These are phyloP conservation scores for Apophysomyces variabilis DNA, from an alignment of 371 early-diverging fungal species.

Conservation along the genomic window DNA sequence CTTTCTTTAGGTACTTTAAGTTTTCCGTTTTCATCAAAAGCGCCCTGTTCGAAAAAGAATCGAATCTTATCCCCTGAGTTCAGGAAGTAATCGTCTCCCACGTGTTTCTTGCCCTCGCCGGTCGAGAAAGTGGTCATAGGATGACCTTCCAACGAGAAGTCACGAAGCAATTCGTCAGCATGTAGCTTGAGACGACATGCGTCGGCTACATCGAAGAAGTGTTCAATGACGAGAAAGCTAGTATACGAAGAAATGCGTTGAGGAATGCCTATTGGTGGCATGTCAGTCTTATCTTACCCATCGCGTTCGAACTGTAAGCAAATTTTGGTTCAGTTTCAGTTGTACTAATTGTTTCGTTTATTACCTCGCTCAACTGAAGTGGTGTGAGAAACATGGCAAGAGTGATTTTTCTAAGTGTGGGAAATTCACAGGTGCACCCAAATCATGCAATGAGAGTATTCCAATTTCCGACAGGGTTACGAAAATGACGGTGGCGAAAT, in stretches of 20 bases:
- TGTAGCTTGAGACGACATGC: constrained; percentile 53
- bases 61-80: constrained; percentile 83
- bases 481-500: no score
- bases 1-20: constrained; percentile 62
- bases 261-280: not conserved
- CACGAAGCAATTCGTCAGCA: constrained; percentile 65
- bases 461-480: no score
- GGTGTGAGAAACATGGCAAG: not conserved
- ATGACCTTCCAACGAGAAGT: constrained; percentile 74
- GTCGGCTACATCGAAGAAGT: constrained; percentile 66
- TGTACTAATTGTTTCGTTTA: not conserved
- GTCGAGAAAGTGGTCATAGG: constrained; percentile 85
- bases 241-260: not conserved
- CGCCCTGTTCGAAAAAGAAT: constrained; percentile 89
- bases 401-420: not conserved
- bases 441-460: no score
- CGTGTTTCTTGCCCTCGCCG: constrained; percentile 68
- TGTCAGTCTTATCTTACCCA: constrained; percentile 14
- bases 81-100: constrained; percentile 90
- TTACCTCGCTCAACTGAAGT: not conserved
- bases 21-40: constrained; percentile 69
- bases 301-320: constrained; percentile 16
- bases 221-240: constrained; percentile 73
- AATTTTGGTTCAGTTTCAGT: not conserved
- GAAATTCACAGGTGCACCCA: not conserved